These are phyloP conservation scores for Platismatia glauca DNA, from an alignment of 495 filamentous ascomycete genomes.

Conservation along the genomic window DNA sequence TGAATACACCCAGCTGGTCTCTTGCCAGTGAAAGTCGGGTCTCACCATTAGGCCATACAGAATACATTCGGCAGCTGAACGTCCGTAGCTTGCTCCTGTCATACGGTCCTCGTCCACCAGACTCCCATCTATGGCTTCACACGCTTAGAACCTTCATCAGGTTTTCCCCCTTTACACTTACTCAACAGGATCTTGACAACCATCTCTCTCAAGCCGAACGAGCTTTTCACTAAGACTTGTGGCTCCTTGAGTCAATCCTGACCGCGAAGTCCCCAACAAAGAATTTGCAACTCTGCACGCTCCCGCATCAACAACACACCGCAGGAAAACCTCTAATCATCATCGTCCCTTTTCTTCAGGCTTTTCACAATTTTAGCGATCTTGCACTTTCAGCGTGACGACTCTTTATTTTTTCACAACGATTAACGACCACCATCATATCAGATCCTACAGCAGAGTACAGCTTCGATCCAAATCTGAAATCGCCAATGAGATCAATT, in stretches of 20 bases:
- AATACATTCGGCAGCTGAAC: not conserved
- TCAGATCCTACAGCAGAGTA: not conserved
- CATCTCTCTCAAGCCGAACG: conserved; percentile 5
- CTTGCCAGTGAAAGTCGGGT: not conserved
- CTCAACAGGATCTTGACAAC: not conserved
- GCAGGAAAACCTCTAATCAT: not conserved
- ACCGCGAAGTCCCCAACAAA: not conserved
- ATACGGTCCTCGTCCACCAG: not conserved
- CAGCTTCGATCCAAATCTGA: not conserved
- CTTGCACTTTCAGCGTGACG: conserved; percentile 23
- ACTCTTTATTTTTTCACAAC: conserved; percentile 12
- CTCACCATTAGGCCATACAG: not conserved
- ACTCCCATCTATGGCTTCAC: conserved; percentile 8
- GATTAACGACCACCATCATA: conserved; percentile 1
- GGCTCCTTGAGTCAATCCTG: conserved; percentile 11
- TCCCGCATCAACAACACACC: conserved; percentile 10
- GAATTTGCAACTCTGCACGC: conserved; percentile 1
- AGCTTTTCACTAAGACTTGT: conserved; percentile 23
- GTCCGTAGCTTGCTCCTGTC: not conserved
- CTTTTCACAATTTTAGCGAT: conserved; percentile 12
- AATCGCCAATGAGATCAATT: conserved; percentile 7
- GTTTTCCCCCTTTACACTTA: not conserved
- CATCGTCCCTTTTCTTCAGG: not conserved
- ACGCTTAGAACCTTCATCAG: conserved; percentile 10
- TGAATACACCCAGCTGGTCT: not conserved